Base-by-base conservation (phyloP, 2,329 filamentous ascomycete genomes). In the Rhinocladiella similis region DNA sequence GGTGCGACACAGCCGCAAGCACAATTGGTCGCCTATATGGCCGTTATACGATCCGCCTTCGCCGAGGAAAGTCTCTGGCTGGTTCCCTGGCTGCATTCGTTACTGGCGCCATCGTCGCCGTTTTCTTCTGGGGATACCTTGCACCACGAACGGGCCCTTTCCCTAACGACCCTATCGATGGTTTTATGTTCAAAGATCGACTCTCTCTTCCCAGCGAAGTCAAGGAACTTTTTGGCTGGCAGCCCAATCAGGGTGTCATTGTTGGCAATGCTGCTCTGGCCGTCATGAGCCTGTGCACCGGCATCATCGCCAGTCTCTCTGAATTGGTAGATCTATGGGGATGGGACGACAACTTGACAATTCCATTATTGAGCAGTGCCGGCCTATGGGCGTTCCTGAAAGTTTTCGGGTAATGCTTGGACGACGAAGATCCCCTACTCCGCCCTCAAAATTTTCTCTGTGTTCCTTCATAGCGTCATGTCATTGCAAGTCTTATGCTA, bases 281-380 rank as follows among this genome's bases (percentile, higher is more conserved):
- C 3, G 77, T 90, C 56, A 85, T 97, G 83, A 90, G 91, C 69
- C 63, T 96, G 38, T 90, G 89, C 76, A 92, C 92, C 5, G 94
- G 94, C n/a, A 74, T 97, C 42, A 84, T 93, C 51, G 94, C 91
- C 41, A 90, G 91, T 54, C 86, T 86, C 43, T 97, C 91, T 68
- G 94, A 99, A 74, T 88, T 93, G 14, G 81, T 96, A 45, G 91
- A 99, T 74, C 69, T 97, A 0, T 97, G 91, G 70, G 90, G 91
- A 47, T 92, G 91, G 89, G 94, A 99, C 69, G 94, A 99, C 75
- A 99, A 99, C 73, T 78, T 99, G 66, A 97, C 93, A 48, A 99
- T 99, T 72, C 94, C 94, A 1, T 85, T 96, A 22, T 79, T 99
- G 48, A 96, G 91, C 69, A 91, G 92, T 20, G 75, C 91, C 45